phyloP scores from a whole-genome alignment of 495 filamentous ascomycete species.

The Annulohypoxylon moriforme region DNA sequence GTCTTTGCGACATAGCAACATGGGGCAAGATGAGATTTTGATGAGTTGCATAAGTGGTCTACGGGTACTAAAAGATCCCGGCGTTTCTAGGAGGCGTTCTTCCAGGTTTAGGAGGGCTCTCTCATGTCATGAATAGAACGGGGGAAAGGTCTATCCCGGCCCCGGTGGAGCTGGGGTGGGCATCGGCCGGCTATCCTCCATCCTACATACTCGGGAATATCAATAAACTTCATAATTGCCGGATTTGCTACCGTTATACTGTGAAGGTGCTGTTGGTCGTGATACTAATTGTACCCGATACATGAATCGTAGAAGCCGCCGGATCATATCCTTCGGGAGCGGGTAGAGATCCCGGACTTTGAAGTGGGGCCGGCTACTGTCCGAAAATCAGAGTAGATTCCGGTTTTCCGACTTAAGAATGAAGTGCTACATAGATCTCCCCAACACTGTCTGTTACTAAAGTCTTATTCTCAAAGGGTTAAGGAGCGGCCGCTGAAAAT shows the following conservation, averaged over 20 bases:
- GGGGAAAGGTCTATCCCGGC: constrained; percentile 3
- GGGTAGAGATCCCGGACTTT: background rate
- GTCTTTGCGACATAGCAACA: constrained; percentile 9
- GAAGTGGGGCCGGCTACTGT: background rate
- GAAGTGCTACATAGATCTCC: background rate
- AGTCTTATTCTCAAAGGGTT: background rate
- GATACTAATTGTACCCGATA: background rate
- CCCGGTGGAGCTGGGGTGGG: background rate
- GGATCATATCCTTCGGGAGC: no score
- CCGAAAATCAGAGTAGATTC: background rate
- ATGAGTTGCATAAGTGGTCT: constrained; percentile 29
- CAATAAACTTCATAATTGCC: constrained; percentile 11
- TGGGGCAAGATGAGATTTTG: constrained; percentile 6
- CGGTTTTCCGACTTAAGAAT: no score
- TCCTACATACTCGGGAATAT: constrained; percentile 6
- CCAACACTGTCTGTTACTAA: background rate
- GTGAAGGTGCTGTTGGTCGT: background rate
- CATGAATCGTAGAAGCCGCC: no score
- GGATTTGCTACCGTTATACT: background rate
- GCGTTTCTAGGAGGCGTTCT: constrained; percentile 32
- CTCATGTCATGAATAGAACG: constrained; percentile 16
- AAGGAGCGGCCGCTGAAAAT: background rate
- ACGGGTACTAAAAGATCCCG: constrained; percentile 17
- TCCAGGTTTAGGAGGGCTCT: constrained; percentile 22
- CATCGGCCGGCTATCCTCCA: background rate